Conservation (phyloP, 2,329 filamentous ascomycete genomes). For the Aaosphaeria pasadenensis region DNA sequence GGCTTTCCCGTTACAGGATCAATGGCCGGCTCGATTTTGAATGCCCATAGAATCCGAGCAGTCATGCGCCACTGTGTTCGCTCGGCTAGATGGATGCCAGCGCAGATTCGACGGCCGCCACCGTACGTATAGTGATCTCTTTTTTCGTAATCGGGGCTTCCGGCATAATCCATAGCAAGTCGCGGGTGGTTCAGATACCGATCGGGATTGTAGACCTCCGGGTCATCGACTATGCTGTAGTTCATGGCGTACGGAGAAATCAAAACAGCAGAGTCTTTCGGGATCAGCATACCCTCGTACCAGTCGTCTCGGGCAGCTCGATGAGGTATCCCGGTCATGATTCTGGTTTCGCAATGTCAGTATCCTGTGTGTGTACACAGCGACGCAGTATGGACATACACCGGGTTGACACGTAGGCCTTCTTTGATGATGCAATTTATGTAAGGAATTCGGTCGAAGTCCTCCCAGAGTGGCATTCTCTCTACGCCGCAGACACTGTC, state of each 20-base stretch:
- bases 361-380: neutral
- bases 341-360: neutral
- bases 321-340: slow-evolving; percentile 6
- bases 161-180: slow-evolving; percentile 32
- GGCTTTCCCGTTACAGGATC: slow-evolving; percentile 39
- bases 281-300: slow-evolving; percentile 16
- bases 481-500: slow-evolving; percentile 12
- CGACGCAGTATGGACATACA: slow-evolving; percentile 2
- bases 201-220: slow-evolving; percentile 29
- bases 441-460: slow-evolving; percentile 12
- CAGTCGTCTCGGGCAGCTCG: slow-evolving; percentile 9
- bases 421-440: slow-evolving; percentile 21
- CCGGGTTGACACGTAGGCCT: slow-evolving; percentile 11
- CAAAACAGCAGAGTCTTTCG: slow-evolving; percentile 17
- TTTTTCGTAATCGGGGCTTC: slow-evolving; percentile 22
- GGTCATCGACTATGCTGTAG: slow-evolving; percentile 9
- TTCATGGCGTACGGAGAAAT: slow-evolving; percentile 15
- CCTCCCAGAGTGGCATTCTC: slow-evolving; percentile 9
- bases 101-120: slow-evolving; percentile 46
- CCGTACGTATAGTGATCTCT: slow-evolving; percentile 24
- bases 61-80: slow-evolving; percentile 56
- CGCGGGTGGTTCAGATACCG: slow-evolving; percentile 20
- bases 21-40: slow-evolving; percentile 43
- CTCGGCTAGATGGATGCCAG: slow-evolving; percentile 56
- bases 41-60: slow-evolving; percentile 54